A percentile compares a stretch with the other conserved stretches of the same genome.
Conservation (phyloP, 2,329 filamentous ascomycete species). For the Davidsoniella eucalypti region DNA sequence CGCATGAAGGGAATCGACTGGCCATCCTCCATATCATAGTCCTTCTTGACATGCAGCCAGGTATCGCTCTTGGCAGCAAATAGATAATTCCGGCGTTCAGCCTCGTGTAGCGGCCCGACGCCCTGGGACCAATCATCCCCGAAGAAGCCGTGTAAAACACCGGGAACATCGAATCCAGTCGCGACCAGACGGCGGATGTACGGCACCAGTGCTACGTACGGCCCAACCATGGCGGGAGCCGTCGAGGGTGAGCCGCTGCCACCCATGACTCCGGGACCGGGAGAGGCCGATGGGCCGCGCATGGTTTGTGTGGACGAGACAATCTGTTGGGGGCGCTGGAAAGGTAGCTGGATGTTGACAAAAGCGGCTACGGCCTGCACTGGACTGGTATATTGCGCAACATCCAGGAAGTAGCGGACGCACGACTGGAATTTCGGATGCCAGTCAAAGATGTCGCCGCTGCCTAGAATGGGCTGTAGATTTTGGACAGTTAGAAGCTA, state of each 20-base stretch:
- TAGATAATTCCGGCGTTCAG: slow-evolving; percentile 83
- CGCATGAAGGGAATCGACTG: slow-evolving; percentile 78
- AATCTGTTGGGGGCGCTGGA: slow-evolving; percentile 40
- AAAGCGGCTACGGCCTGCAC: slow-evolving; percentile 82
- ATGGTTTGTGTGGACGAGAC: slow-evolving; percentile 18
- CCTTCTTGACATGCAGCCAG: slow-evolving; percentile 76
- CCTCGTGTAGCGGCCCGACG: slow-evolving; percentile 68
- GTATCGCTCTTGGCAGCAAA: slow-evolving; percentile 87
- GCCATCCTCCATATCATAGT: slow-evolving; percentile 73
- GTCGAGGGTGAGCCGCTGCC: slow-evolving; percentile 11
- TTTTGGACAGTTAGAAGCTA: neutral
- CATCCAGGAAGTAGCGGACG: slow-evolving; percentile 77
- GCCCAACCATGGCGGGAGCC: slow-evolving; percentile 16
- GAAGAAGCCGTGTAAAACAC: slow-evolving; percentile 87
- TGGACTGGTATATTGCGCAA: slow-evolving; percentile 65
- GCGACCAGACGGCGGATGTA: slow-evolving; percentile 82
- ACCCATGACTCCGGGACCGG: slow-evolving; percentile 19
- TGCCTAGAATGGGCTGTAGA: slow-evolving; percentile 24
- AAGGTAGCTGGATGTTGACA: slow-evolving; percentile 82
- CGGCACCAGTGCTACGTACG: slow-evolving; percentile 55
- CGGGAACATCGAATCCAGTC: slow-evolving; percentile 75
- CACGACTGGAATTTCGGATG: slow-evolving; percentile 82
- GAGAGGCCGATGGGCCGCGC: slow-evolving; percentile 17
- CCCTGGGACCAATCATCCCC: slow-evolving; percentile 81
- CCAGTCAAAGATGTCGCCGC: slow-evolving; percentile 70